Evolutionary conservation across 2,329 filamentous ascomycete genomes (phyloP), one percentile per base, ranked within the genome.

Genomic region (Escovopsis sp.): DNA sequence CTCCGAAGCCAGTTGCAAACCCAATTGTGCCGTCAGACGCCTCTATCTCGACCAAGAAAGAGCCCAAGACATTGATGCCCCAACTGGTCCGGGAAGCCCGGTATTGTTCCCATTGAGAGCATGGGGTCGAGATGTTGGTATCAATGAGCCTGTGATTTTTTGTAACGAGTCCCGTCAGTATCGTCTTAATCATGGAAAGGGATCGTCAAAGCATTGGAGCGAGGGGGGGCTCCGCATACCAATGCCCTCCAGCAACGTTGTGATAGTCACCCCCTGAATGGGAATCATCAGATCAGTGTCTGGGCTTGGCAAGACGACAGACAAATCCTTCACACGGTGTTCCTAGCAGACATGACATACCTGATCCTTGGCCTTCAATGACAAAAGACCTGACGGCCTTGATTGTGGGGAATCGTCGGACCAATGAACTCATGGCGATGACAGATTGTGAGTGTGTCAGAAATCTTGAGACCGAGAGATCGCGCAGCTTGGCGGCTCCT

Each of bases 31-130:
- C 88, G 67, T 95, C 86, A 7, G 75, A 80, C 13, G 84, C 83
- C 61, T 94, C 85, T 42, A 95, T 78, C 63, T 94, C 87, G 7
- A 95, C 74, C 52, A 87, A 82, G 64, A 95, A 94, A 0, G 87
- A 94, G 2, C 88, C 88, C 24, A 95, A 67, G 7, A 94, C 87
- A 53, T 95, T 95, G 70, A 95, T 95, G 32, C 88, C 88, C 84
- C 86, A 95, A 59, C 80, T 87, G 11, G 87, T 94, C 52, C 88
- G 74, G 32, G 87, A 94, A 46, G 80, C 76, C 50, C 87, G 79
- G 63, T 94, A 95, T 52, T 88, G 70, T 49, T 91, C 84, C 74
- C 88, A 94, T 61, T 78, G 74, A 39, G 86, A 89, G 74, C 88
- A 93, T 7, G 88, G 88, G 1, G 87, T 95, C 2, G 88, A 87